Conservation (phyloP, 2,329 filamentous ascomycete genomes). For the Phymatotrichopsis omnivora region DNA sequence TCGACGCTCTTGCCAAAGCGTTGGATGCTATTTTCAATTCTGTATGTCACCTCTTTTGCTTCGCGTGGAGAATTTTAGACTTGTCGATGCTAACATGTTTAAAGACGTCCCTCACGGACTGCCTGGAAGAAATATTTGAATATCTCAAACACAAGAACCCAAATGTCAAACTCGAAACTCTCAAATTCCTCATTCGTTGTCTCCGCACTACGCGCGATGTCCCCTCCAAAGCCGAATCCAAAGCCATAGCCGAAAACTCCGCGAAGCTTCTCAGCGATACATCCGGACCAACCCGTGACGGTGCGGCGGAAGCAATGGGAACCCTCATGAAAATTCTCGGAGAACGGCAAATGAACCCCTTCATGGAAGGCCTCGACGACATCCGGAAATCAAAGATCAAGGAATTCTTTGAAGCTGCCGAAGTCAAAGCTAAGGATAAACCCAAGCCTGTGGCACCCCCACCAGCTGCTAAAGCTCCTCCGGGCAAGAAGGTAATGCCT, state of each 20-base stretch:
- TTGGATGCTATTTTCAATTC: constrained; percentile 60
- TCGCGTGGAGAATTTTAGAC: background rate
- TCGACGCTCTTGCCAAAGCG: constrained; percentile 77
- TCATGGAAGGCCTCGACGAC: constrained; percentile 85
- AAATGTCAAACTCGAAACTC: constrained; percentile 89
- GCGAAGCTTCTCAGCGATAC: constrained; percentile 89
- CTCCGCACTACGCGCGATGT: constrained; percentile 73
- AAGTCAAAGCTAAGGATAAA: constrained; percentile 84
- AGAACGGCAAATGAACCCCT: constrained; percentile 86
- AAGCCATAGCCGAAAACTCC: constrained; percentile 71
- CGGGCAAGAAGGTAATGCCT: constrained; percentile 38
- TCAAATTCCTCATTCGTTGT: constrained; percentile 85
- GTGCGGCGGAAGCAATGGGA: constrained; percentile 83
- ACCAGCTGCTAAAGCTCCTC: constrained; percentile 46
- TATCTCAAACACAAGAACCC: constrained; percentile 92
- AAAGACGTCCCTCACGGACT: constrained; percentile 65
- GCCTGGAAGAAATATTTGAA: constrained; percentile 78
- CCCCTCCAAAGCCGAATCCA: constrained; percentile 73
- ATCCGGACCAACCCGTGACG: constrained; percentile 72
- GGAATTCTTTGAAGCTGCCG: constrained; percentile 72
- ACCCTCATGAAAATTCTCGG: constrained; percentile 98
- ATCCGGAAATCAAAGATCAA: constrained; percentile 94
- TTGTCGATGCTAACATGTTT: constrained; percentile 38
- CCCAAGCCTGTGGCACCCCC: constrained; percentile 59
- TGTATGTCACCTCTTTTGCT: constrained; percentile 21